Base-by-base conservation (phyloP, 1,284 basidiomycete species). In the Ceratobasidium sp. region DNA sequence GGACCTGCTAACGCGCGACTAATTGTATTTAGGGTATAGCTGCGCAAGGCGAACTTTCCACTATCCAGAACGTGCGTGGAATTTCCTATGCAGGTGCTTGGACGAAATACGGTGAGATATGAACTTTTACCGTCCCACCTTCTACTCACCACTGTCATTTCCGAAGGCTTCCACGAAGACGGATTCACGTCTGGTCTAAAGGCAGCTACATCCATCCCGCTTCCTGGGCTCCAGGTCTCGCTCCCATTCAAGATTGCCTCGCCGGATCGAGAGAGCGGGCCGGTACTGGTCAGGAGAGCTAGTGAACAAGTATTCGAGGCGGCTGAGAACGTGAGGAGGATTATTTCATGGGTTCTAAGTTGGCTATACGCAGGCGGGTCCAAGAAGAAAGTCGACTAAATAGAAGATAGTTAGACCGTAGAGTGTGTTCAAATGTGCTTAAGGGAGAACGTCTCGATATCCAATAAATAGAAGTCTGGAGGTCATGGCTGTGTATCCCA, bases 1-100 rank as follows among this genome's bases (percentile, higher is more conserved):
- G 20, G 34, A 13, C n/a, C 20, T 47, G 15, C 17, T 20, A 52
- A 52, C 5, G 25, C 29, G 29, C 7, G 6, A 38, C 13, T 31
- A 3, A 31, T 34, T 25, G 34, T 52, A 29, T 15, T 52, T 70
- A 77, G 69, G 75, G 75, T 27, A 81, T 91, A 17, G 76, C 75
- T n/a, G 85, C 87, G 0, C 90, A 91, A 74, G 73, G 75, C 3
- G 77, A 81, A 40, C 83, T 92, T 74, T 73, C 74, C 31, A 75
- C 74, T 25, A 90, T 93, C 57, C 91, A 93, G 77, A 86, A 86
- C 73, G 82, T 76, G 22, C 83, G 87, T 8, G 84, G 85, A 0
- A 84, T 93, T 69, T 84, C 86, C 17, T 94, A 86, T 75, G 89
- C 87, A 1, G 90, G 91, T n/a, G 92, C 91, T 5, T 94, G 90